A percentile compares a stretch with the other conserved stretches of the same genome.
Conservation (phyloP, 192 early-diverging fungal species). For the Coemansia sp. region DNA sequence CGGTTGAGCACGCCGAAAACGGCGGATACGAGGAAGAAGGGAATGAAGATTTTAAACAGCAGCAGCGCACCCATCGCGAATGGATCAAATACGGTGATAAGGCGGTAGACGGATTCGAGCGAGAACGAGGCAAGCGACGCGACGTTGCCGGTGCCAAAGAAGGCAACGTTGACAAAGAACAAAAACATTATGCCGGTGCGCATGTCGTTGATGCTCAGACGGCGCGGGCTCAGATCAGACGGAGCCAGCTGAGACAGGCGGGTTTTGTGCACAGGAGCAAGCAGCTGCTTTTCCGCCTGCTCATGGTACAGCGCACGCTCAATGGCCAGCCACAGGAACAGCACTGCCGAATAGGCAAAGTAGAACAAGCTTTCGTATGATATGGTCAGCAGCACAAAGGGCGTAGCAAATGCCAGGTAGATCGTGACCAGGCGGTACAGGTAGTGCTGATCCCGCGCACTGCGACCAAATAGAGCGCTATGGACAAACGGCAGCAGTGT, state of each 20-base stretch:
- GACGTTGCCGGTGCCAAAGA: slow-evolving; percentile 97
- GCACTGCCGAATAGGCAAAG: slow-evolving; percentile 68
- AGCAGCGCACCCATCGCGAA: slow-evolving; percentile 84
- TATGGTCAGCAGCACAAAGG: slow-evolving; percentile 84
- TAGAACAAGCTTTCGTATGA: slow-evolving; percentile 91
- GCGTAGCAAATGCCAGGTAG: slow-evolving; percentile 82
- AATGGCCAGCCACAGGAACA: slow-evolving; percentile 75
- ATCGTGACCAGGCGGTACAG: slow-evolving; percentile 77
- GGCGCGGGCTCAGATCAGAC: slow-evolving; percentile 17
- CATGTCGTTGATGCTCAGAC: slow-evolving; percentile 57
- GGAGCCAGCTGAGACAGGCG: slow-evolving; percentile 34
- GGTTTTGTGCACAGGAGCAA: slow-evolving; percentile 27
- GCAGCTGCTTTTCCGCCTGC: slow-evolving; percentile 35
- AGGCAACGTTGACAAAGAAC: slow-evolving; percentile 88
- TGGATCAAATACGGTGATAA: slow-evolving; percentile 87
- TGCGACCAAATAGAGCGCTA: slow-evolving; percentile 40
- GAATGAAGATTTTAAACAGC: slow-evolving; percentile 88
- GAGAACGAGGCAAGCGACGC: slow-evolving; percentile 85
- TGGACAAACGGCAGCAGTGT: slow-evolving; percentile 45
- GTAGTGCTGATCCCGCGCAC: slow-evolving; percentile 64
- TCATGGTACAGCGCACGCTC: slow-evolving; percentile 60
- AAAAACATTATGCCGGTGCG: slow-evolving; percentile 73
- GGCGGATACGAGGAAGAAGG: slow-evolving; percentile 88
- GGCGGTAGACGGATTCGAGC: slow-evolving; percentile 81
- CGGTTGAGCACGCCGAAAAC: slow-evolving; percentile 75